phyloP scores from a whole-genome alignment of 345 rosid genomes.

The Trapa incisa region DNA sequence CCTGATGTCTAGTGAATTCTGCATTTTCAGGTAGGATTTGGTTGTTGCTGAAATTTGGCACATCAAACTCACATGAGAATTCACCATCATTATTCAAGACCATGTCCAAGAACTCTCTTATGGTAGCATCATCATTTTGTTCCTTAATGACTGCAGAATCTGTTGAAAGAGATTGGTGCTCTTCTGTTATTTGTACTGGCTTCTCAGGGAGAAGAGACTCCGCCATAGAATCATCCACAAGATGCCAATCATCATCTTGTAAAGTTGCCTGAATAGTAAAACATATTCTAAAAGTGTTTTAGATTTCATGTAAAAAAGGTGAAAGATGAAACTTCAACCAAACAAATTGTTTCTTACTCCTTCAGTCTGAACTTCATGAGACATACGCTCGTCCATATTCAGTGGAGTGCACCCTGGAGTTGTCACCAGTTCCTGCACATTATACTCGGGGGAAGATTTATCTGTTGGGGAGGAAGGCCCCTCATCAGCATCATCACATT shows the following conservation, averaged over 20 bases:
- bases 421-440: slow-evolving; percentile 8
- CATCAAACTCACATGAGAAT: not conserved
- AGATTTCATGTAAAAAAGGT: not conserved
- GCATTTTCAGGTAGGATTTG: not conserved
- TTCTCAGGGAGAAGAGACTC: not conserved
- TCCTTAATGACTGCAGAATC: not conserved
- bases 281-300: not conserved
- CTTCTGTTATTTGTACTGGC: not conserved
- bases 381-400: not conserved
- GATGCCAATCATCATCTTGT: slow-evolving; percentile 3
- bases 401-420: slow-evolving; percentile 7
- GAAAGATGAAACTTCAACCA: not conserved
- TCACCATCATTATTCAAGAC: slow-evolving; percentile 4
- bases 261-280: slow-evolving; percentile 6
- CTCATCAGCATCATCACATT: slow-evolving; percentile 12
- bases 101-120: slow-evolving; percentile 6
- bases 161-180: not conserved
- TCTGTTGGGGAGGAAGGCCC: slow-evolving; percentile 14
- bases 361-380: not conserved
- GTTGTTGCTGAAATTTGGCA: not conserved
- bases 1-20: not conserved
- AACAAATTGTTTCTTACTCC: not conserved
- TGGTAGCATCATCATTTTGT: not conserved
- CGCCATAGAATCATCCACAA: not conserved
- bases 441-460: slow-evolving; percentile 18